These are phyloP conservation scores for Mycena crocata DNA, from an alignment of 768 basidiomycete species.

Conservation along the genomic window DNA sequence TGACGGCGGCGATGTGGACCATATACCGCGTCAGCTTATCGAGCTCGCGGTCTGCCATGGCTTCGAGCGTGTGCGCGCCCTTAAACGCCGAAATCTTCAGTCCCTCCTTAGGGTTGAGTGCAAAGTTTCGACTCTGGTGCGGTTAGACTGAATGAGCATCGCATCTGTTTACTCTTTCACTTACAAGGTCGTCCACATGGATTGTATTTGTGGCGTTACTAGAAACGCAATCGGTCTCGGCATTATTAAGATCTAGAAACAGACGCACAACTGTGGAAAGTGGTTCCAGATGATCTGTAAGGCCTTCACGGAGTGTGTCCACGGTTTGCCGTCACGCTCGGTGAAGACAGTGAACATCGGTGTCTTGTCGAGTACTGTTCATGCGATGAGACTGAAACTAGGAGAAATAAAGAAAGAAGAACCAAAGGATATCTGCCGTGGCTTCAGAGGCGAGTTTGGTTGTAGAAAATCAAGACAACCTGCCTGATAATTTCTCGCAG, in stretches of 20 bases:
- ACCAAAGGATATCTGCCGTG: slow-evolving; percentile 75
- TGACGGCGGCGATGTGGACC: slow-evolving; percentile 66
- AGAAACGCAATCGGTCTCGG: neutral
- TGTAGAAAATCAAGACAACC: slow-evolving; percentile 18
- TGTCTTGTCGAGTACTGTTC: slow-evolving; percentile 82
- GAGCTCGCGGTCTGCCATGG: slow-evolving; percentile 76
- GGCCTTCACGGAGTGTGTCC: slow-evolving; percentile 85
- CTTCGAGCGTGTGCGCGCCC: slow-evolving; percentile 75
- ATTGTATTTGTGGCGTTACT: slow-evolving; percentile 82
- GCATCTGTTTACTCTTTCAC: too few species aligned
- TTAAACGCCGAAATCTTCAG: slow-evolving; percentile 88
- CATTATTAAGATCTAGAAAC: neutral
- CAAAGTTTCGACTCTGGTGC: slow-evolving; percentile 85
- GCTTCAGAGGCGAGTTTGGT: neutral
- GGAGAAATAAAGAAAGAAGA: slow-evolving; percentile 18
- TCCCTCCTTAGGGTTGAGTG: slow-evolving; percentile 86
- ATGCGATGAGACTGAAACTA: neutral
- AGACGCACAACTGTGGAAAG: slow-evolving; percentile 79
- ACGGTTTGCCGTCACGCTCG: slow-evolving; percentile 75
- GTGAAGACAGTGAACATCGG: slow-evolving; percentile 92
- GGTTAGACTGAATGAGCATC: too few species aligned
- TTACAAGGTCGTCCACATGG: slow-evolving; percentile 87
- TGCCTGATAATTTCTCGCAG: slow-evolving; percentile 77
- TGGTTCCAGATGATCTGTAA: slow-evolving; percentile 90
- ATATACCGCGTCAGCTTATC: slow-evolving; percentile 74